Evolutionary conservation across 148 eudicot species (phyloP), one percentile per base, ranked within the genome.

Genomic region (Dianthus caryophyllus): DNA sequence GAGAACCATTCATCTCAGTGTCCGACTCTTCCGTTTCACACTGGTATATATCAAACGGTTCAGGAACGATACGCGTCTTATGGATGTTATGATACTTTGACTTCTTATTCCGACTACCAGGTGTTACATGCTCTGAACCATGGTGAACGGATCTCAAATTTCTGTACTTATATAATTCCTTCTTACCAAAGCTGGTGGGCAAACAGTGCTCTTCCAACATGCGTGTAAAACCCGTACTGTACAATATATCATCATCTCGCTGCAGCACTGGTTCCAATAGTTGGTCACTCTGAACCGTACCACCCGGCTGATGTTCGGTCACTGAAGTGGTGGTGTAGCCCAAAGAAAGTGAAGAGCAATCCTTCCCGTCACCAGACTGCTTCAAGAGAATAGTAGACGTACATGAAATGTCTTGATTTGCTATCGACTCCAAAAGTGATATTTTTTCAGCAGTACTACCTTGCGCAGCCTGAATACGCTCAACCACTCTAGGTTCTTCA

Each of bases 31-130:
- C 58, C 44, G 16, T 46, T 70, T 62, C 41, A 38, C 65, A 17
- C 53, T 5, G 16, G 66, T 77, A 78, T 46, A 83, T 83, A 68
- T 85, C 89, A 77, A 82, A 85, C 16, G 71, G 68, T 53, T 72
- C 58, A 54, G n/a, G 17, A 27, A 51, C 43, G 18, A 71, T 21
- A 14, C 41, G 46, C 38, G 50, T 30, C 25, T 39, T 68, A n/a
- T 71, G 50, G 15, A 49, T 30, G 20, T 39, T 68, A n/a, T 71
- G 50, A n/a, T 30, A n/a, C 27, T 12, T 61, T 12, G 62, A 64
- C 9, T 26, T 17, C 56, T 22, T 53, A 62, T n/a, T 54, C 21
- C 49, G 20, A 36, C 67, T 61, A 31, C 57, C 67, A 47, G 1
- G 66, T 24, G n/a, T n/a, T n/a, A 70, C 66, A 62, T 2, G 46